phyloP scores from a whole-genome alignment of 2,329 filamentous ascomycete species.

The Aspergillus aculeatinus region DNA sequence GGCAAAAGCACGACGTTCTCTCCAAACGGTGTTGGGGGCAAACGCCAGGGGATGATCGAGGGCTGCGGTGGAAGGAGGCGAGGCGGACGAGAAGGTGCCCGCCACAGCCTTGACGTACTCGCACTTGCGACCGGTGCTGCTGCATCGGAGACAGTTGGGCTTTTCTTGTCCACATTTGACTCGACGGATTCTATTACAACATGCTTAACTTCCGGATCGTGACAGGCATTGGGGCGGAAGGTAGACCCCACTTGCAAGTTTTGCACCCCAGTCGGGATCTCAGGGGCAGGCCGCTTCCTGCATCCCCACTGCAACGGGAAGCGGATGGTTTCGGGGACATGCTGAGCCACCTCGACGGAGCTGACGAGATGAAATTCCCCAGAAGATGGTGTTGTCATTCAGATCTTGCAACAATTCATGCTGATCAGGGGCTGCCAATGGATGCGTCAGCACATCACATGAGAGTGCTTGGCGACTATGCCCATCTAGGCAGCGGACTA shows the following conservation, averaged over 20 bases:
- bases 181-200: conserved; percentile 24
- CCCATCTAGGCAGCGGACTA: not conserved
- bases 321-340: not conserved
- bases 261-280: conserved; percentile 32
- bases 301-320: not conserved
- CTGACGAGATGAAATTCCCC: no score
- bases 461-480: not conserved
- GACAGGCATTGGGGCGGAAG: not conserved
- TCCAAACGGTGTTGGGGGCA: conserved; percentile 25
- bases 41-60: conserved; percentile 18
- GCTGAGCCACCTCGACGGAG: no score
- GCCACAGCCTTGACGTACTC: conserved; percentile 26
- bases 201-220: conserved; percentile 4
- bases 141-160: conserved; percentile 34
- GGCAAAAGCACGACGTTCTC: conserved; percentile 40
- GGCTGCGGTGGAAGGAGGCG: not conserved
- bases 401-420: not conserved
- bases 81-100: conserved; percentile 6
- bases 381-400: no score
- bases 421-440: not conserved
- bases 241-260: conserved; percentile 33
- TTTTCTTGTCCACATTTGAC: conserved; percentile 40
- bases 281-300: conserved; percentile 6
- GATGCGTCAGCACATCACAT: not conserved
- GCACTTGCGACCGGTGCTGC: conserved; percentile 35